Base-by-base conservation (phyloP, 2,329 filamentous ascomycete species). In the Ilyonectria robusta region DNA sequence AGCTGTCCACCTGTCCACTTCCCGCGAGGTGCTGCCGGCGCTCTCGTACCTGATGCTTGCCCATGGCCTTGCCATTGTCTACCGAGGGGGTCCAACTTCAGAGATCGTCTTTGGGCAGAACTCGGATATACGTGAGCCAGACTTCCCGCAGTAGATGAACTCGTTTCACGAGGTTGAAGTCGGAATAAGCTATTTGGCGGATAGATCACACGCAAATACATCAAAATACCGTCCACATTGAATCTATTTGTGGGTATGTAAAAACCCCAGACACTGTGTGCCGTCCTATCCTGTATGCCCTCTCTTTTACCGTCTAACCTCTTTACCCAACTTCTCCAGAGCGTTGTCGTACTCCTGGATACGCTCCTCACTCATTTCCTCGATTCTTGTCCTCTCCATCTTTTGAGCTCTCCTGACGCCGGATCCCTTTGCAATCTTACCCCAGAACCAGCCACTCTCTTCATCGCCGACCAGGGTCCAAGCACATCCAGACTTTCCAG, bases 401-500 rank as follows among this genome's bases (percentile, higher is more conserved):
- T 81, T 83, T 29, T 77, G 77, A 1, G 76, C 77, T 54, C 85
- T 81, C 62, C 81, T 79, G 15, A 88, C 78, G 8, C 88, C 83
- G 64, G 82, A 79, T 5, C 91, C 84, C 64, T 85, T 86, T 26
- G 90, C 92, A 68, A 98, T 91, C 73, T 93, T 92, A 66, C 92
- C 92, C 88, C 93, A 94, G 81, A 98, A 99, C 95, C 96, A 97
- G 50, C 92, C 89, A 23, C 91, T 94, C 81, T 99, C 95, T 3
- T 88, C 87, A 73, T 94, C 92, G 4, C 91, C 92, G 55, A 97
- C 91, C 13, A 99, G 82, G 0, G 94, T 97, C 93, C 94, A 97
- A 1, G 95, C 94, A 54, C 90, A 86, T 1, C 95, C 95, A 1
- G 82, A 72, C 61, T 90, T 89, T 1, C 93, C 94, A 0, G 94